Conservation (phyloP, 345 rosid species). For the Psidium guajava region DNA sequence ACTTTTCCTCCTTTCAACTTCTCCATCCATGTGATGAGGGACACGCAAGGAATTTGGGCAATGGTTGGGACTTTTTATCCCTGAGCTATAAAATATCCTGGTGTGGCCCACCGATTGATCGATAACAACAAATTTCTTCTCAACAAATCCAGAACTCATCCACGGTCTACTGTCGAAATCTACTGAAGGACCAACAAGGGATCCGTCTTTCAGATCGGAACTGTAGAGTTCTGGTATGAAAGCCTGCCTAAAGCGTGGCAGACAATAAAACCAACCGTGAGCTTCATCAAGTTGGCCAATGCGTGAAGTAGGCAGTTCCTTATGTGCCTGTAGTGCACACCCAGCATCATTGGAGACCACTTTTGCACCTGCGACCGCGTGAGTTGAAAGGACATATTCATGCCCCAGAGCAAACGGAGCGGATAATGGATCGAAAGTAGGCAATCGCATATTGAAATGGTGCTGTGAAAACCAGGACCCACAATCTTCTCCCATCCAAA, state of each 20-base stretch:
- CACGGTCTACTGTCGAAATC: neutral
- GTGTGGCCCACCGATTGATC: conserved; percentile 69
- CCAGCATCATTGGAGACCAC: conserved; percentile 22
- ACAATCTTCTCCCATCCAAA: conserved; percentile 26
- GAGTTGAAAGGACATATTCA: conserved; percentile 29
- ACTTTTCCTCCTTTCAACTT: conserved; percentile 10
- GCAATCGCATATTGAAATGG: conserved; percentile 20
- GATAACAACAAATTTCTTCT: conserved; percentile 41
- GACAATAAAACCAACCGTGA: conserved; percentile 27
- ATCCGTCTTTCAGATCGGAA: conserved; percentile 18
- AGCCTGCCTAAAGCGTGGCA: conserved; percentile 23
- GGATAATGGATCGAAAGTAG: conserved; percentile 34
- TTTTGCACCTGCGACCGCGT: conserved; percentile 8
- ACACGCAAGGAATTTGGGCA: neutral
- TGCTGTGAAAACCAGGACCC: conserved; percentile 12
- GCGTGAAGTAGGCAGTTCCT: conserved; percentile 24
- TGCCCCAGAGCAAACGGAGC: conserved; percentile 27
- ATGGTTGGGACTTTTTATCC: conserved; percentile 9
- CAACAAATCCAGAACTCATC: conserved; percentile 16
- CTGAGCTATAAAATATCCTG: conserved; percentile 35
- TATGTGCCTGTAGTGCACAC: conserved; percentile 18
- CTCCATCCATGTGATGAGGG: conserved; percentile 11
- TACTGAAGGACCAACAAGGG: conserved; percentile 12
- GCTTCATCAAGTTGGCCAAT: conserved; percentile 26
- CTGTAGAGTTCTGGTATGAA: conserved; percentile 12